Evolutionary conservation across 2,329 filamentous ascomycete genomes (phyloP).

Genomic region (Penicillium digitatum): DNA sequence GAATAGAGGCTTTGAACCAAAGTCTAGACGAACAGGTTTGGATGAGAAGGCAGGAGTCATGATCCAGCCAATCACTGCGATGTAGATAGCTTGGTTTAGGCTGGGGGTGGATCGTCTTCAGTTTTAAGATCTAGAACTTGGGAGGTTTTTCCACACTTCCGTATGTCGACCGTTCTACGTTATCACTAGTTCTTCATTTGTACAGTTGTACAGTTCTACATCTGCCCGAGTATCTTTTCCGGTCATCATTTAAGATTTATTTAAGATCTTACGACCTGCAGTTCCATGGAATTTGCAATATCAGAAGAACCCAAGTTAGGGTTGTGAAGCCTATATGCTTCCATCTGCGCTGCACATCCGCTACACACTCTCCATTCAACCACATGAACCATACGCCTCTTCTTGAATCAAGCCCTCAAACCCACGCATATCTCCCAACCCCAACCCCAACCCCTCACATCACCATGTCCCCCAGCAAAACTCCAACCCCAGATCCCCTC

Average conservation of each 20-base stretch:
- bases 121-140: background rate
- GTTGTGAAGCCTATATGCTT: background rate
- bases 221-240: background rate
- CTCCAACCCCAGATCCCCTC: background rate
- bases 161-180: too few species aligned
- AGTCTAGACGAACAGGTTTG: background rate
- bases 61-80: background rate
- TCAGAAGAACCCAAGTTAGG: background rate
- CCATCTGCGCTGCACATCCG: background rate
- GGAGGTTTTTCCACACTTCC: too few species aligned
- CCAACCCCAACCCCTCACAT: background rate
- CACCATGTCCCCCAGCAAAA: too few species aligned
- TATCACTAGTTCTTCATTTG: background rate
- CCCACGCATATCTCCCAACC: background rate
- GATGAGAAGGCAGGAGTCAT: background rate
- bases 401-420: background rate
- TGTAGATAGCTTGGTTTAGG: background rate
- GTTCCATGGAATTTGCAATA: background rate
- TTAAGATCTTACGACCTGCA: too few species aligned
- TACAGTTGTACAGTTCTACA: too few species aligned
- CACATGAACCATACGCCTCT: background rate
- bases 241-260: too few species aligned
- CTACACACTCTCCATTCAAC: background rate
- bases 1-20: too few species aligned
- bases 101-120: background rate